Conservation (phyloP, 225 moss, liverwort and hornwort species). For the Asterella californica region DNA sequence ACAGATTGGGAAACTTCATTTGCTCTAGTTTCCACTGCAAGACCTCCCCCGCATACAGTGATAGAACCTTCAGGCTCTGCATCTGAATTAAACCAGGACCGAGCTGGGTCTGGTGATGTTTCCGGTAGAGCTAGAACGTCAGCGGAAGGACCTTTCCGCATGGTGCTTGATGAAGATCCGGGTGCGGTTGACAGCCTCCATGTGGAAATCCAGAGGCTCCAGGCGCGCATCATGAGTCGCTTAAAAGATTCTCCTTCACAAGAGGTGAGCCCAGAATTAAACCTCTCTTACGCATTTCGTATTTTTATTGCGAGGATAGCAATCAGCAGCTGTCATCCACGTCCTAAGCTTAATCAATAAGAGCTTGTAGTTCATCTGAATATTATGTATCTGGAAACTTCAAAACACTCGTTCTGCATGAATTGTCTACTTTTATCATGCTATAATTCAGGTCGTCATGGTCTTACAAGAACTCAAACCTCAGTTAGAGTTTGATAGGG, state of each 20-base stretch:
- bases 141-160: slow-evolving; percentile 65
- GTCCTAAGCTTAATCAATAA: background rate
- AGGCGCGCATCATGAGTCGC: slow-evolving; percentile 91
- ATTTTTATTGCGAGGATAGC: background rate
- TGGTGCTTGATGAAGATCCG: slow-evolving; percentile 79
- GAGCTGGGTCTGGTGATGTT: slow-evolving; percentile 39
- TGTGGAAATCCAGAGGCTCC: slow-evolving; percentile 81
- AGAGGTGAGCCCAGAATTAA: slow-evolving; percentile 25
- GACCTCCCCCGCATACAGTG: slow-evolving; percentile 57
- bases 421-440: too few species aligned
- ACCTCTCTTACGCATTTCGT: background rate
- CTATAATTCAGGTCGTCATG: too few species aligned
- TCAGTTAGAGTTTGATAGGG: too few species aligned
- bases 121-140: slow-evolving; percentile 42
- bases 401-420: too few species aligned
- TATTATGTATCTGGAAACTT: background rate
- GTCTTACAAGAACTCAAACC: too few species aligned
- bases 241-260: slow-evolving; percentile 67
- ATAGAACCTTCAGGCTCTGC: slow-evolving; percentile 44
- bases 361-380: background rate
- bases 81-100: slow-evolving; percentile 28
- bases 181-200: slow-evolving; percentile 81
- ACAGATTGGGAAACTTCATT: slow-evolving; percentile 95
- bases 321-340: background rate
- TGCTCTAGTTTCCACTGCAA: slow-evolving; percentile 79